These are phyloP conservation scores for Suillus spraguei DNA, from an alignment of 768 basidiomycete genomes.

Conservation along the genomic window DNA sequence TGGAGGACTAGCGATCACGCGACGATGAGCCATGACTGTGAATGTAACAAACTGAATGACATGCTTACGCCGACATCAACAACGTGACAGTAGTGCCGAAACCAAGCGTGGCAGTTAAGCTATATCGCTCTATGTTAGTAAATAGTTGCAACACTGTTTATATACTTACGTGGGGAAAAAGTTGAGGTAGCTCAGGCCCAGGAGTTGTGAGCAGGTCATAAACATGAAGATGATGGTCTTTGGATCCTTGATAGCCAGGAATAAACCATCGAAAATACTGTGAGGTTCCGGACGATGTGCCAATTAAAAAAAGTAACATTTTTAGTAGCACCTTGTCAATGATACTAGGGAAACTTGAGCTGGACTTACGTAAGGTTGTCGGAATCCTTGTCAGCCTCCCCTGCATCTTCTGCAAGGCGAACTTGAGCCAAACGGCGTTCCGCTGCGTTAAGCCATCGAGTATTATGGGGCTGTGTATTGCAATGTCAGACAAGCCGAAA, in stretches of 20 bases:
- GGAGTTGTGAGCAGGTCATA: slow-evolving; percentile 50
- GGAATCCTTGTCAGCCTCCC: slow-evolving; percentile 62
- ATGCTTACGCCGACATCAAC: slow-evolving; percentile 59
- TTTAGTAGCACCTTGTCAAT: neutral
- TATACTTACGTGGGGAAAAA: slow-evolving; percentile 55
- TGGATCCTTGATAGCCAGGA: slow-evolving; percentile 56
- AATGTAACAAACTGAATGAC: neutral
- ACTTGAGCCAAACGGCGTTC: slow-evolving; percentile 64
- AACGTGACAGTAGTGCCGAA: slow-evolving; percentile 60
- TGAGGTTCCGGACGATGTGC: neutral
- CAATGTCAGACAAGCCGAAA: neutral
- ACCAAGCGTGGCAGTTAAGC: slow-evolving; percentile 61
- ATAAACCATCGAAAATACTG: slow-evolving; percentile 54
- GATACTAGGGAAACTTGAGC: neutral
- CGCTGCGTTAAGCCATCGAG: slow-evolving; percentile 54
- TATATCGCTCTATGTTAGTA: slow-evolving; percentile 21
- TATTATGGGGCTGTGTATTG: slow-evolving; percentile 54
- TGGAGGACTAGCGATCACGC: slow-evolving; percentile 47
- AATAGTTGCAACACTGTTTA: neutral
- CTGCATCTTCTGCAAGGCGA: slow-evolving; percentile 69
- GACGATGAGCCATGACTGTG: neutral
- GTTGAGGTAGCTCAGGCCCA: slow-evolving; percentile 61
- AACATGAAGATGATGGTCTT: slow-evolving; percentile 56
- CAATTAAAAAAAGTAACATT: neutral
- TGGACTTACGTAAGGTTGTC: slow-evolving; percentile 18